phyloP scores from a whole-genome alignment of 2,329 filamentous ascomycete genomes.

The Aureobasidium sp. region DNA sequence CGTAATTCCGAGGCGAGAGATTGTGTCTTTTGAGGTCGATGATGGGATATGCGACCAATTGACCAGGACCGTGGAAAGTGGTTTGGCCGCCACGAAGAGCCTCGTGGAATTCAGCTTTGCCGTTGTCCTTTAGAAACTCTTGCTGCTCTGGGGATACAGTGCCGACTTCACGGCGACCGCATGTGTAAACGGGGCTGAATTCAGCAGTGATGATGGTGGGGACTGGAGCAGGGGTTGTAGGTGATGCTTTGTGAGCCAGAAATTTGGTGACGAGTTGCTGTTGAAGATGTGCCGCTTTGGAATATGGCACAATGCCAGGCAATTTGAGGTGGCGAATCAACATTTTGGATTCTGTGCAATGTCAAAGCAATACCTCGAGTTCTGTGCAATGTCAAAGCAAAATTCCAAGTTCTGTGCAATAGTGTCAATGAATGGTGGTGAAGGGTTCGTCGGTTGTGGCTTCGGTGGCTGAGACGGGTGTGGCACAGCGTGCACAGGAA shows the following conservation, averaged over 20 bases:
- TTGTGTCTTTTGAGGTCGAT: conserved; percentile 67
- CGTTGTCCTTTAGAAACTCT: conserved; percentile 32
- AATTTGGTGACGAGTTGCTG: conserved; percentile 49
- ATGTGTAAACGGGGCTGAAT: conserved; percentile 77
- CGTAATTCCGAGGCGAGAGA: conserved; percentile 68
- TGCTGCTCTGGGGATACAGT: conserved; percentile 44
- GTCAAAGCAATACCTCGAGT: no score
- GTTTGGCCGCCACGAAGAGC: conserved; percentile 82
- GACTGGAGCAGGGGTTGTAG: conserved; percentile 43
- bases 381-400: no score
- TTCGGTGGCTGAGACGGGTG: background rate
- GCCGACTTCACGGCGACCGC: conserved; percentile 69
- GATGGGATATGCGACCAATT: conserved; percentile 87
- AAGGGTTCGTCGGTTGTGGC: background rate
- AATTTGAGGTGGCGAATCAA: conserved; percentile 56
- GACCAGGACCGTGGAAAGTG: conserved; percentile 92
- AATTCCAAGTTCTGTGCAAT: no score
- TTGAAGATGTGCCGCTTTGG: conserved; percentile 50
- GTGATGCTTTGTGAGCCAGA: conserved; percentile 53
- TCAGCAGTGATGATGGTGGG: conserved; percentile 78
- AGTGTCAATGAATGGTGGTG: background rate
- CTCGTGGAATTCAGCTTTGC: conserved; percentile 55
- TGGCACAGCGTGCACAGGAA: no score
- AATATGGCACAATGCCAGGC: conserved; percentile 48
- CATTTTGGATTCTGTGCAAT: conserved; percentile 33